Conservation (phyloP, 495 filamentous ascomycete genomes). For the Aspergillus bertholletiae region DNA sequence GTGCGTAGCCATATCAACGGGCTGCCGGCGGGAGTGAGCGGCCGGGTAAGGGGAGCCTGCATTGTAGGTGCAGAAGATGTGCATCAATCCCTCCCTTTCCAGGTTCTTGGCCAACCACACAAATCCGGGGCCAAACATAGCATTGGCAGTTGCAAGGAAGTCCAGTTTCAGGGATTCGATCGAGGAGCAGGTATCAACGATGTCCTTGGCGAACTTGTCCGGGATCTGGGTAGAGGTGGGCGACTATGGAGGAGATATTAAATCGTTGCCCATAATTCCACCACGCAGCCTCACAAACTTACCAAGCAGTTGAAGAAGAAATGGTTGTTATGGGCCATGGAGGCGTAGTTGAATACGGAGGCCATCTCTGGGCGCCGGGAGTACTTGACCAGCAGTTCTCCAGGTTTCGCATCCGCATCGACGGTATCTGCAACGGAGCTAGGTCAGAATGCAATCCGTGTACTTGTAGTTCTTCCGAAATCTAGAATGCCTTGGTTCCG, state of each 20-base stretch:
- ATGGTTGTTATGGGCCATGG: conserved; percentile 94
- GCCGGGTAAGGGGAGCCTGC: conserved; percentile 84
- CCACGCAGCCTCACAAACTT: conserved; percentile 11
- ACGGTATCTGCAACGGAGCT: conserved; percentile 42
- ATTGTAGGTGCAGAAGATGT: conserved; percentile 84
- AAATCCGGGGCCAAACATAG: conserved; percentile 97
- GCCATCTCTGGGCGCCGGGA: conserved; percentile 76
- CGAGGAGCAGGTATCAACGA: conserved; percentile 70
- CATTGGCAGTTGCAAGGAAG: conserved; percentile 74
- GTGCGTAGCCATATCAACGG: conserved; percentile 75
- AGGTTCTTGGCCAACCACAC: conserved; percentile 80
- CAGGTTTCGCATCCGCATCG: conserved; percentile 51
- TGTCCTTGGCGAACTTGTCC: conserved; percentile 38
- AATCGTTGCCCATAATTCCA: background rate
- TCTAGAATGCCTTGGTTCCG: background rate
- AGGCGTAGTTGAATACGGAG: conserved; percentile 87
- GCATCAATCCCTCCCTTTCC: conserved; percentile 50
- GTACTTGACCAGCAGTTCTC: conserved; percentile 68
- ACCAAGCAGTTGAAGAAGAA: conserved; percentile 82
- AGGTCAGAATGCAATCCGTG: conserved; percentile 4
- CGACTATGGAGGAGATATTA: conserved; percentile 27
- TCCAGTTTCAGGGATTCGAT: conserved; percentile 74
- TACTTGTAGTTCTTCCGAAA: background rate
- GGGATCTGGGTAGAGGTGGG: conserved; percentile 50
- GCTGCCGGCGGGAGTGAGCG: conserved; percentile 78